Evolutionary conservation across 2,329 filamentous ascomycete species (phyloP).

Genomic region (Xylaria multiplex): DNA sequence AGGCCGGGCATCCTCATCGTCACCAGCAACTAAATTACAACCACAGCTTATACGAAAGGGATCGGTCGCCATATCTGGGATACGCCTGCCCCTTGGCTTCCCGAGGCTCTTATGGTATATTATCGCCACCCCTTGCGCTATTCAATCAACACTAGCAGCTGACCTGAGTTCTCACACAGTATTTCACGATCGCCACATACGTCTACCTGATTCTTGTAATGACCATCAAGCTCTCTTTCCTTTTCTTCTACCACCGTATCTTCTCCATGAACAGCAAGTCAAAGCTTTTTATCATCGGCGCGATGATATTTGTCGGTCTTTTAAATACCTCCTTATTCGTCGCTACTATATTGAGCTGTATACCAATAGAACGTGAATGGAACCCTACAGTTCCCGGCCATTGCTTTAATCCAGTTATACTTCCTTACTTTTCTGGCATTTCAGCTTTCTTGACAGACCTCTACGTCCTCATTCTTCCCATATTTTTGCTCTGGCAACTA

Average conservation of each 20-base stretch:
- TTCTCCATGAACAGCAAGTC: not conserved
- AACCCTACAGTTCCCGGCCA: not conserved
- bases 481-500: not conserved
- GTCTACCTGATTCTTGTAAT: not conserved
- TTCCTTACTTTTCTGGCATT: conserved; percentile 4
- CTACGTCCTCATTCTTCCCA: not conserved
- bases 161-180: not conserved
- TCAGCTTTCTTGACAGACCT: not conserved
- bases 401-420: conserved; percentile 3
- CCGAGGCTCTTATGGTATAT: not conserved
- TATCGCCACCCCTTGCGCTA: too few relatives aligned
- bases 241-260: not conserved
- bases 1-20: too few relatives aligned
- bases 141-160: not conserved
- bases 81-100: not conserved
- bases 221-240: not conserved
- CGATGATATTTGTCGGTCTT: not conserved
- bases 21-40: too few relatives aligned
- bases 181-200: not conserved
- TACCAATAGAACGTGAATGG: not conserved
- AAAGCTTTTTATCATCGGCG: not conserved
- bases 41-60: not conserved
- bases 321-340: not conserved
- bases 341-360: not conserved
- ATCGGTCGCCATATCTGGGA: conserved; percentile 6